A percentile compares a stretch with the other conserved stretches of the same genome.
These are phyloP conservation scores for Gomphus bonarii DNA, from an alignment of 1,284 basidiomycete species.

Conservation along the genomic window DNA sequence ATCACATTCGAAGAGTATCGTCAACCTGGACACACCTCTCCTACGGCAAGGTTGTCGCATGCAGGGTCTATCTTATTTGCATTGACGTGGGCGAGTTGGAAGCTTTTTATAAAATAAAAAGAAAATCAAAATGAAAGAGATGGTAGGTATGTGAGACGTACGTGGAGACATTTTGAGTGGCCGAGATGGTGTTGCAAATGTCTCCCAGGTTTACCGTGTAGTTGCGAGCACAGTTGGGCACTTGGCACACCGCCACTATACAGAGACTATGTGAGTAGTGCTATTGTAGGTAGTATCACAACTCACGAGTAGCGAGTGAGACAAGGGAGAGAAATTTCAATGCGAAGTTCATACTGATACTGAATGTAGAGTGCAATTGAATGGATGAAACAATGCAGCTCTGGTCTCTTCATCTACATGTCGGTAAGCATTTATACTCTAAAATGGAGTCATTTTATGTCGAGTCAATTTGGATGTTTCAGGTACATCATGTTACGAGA, in stretches of 20 bases:
- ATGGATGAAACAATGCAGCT: background rate
- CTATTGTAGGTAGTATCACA: background rate
- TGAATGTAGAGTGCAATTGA: background rate
- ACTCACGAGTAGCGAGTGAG: background rate
- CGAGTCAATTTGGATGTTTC: background rate
- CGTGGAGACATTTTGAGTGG: constrained; percentile 30
- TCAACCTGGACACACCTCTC: constrained; percentile 16
- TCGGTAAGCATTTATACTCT: background rate
- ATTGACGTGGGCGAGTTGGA: constrained; percentile 39
- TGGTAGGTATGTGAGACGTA: constrained; percentile 23
- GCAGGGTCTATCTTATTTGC: background rate
- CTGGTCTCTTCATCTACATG: background rate
- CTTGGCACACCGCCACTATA: background rate
- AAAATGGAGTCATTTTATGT: background rate
- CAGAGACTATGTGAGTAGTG: background rate
- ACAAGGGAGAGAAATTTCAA: background rate
- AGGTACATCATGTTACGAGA: background rate
- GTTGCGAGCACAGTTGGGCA: constrained; percentile 4
- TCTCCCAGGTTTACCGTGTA: constrained; percentile 55
- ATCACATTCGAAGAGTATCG: background rate
- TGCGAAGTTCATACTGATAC: background rate
- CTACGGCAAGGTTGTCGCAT: constrained; percentile 44
- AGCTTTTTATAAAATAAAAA: constrained; percentile 33
- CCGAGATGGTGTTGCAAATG: constrained; percentile 59
- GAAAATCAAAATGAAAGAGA: background rate